Conservation (phyloP, 164 flowering plant genomes). For the Magnolia kwangsiensis region DNA sequence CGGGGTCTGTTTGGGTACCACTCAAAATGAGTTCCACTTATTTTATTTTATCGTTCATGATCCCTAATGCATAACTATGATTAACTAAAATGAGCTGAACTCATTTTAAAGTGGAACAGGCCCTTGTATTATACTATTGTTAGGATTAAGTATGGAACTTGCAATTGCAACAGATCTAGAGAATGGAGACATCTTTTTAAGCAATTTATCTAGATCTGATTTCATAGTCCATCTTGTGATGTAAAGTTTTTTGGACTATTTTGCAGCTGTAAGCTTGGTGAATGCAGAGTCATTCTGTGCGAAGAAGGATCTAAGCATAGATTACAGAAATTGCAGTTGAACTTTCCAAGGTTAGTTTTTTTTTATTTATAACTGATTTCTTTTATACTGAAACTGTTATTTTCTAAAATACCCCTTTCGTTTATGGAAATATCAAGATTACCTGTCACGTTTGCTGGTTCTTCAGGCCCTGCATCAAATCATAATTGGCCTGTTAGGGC, state of each 20-base stretch:
- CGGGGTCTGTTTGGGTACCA: too few species aligned
- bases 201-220: neutral
- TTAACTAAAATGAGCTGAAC: neutral
- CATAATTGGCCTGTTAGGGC: neutral
- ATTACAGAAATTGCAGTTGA: conserved; percentile 88
- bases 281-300: conserved; percentile 74
- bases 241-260: neutral
- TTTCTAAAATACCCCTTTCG: too few species aligned
- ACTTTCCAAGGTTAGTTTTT: conserved; percentile 75
- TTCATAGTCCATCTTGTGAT: neutral
- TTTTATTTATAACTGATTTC: neutral
- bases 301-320: conserved; percentile 81
- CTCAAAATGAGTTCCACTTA: too few species aligned
- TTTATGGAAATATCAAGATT: too few species aligned
- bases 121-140: neutral
- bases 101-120: neutral
- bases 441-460: too few species aligned
- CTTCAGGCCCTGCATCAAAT: neutral
- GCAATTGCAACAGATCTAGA: neutral
- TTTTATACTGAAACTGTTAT: too few species aligned
- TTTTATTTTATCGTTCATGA: too few species aligned
- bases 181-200: neutral
- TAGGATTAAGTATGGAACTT: neutral
- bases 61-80: too few species aligned
- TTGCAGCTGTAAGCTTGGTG: conserved; percentile 89